A percentile compares a stretch with the other conserved stretches of the same genome.
Evolutionary conservation across 495 filamentous ascomycete genomes (phyloP).

Genomic region (Neurospora sp.): DNA sequence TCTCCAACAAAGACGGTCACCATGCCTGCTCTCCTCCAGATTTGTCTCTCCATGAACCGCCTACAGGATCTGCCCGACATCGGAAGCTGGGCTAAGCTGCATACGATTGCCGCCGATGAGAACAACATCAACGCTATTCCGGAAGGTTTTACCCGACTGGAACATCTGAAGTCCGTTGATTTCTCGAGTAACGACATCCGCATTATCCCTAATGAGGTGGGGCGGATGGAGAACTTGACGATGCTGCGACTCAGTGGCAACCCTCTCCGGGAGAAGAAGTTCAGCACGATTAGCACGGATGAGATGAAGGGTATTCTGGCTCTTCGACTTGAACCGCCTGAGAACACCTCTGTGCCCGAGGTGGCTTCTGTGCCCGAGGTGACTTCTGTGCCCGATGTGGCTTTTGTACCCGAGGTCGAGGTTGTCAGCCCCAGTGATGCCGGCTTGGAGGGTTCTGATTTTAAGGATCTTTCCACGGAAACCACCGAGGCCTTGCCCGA

Average conservation of each 20-base stretch:
- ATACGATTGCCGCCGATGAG: constrained; percentile 65
- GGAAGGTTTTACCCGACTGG: constrained; percentile 56
- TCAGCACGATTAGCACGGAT: constrained; percentile 66
- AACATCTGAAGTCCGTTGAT: constrained; percentile 61
- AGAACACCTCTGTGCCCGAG: constrained; percentile 13
- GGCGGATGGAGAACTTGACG: constrained; percentile 65
- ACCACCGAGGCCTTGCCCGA: background rate
- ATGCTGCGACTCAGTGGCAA: constrained; percentile 73
- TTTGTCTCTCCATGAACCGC: constrained; percentile 69
- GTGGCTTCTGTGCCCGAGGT: constrained; percentile 6
- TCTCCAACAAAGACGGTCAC: constrained; percentile 15
- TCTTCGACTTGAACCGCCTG: constrained; percentile 52
- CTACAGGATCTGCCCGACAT: constrained; percentile 62
- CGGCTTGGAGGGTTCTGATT: background rate
- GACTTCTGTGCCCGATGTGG: constrained; percentile 4
- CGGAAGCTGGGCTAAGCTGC: constrained; percentile 57
- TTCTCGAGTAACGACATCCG: constrained; percentile 77
- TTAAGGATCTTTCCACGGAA: background rate
- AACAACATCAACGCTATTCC: constrained; percentile 71
- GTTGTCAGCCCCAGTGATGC: background rate
- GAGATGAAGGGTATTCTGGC: constrained; percentile 72
- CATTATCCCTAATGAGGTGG: constrained; percentile 63
- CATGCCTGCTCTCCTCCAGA: constrained; percentile 62
- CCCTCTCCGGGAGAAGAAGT: constrained; percentile 76
- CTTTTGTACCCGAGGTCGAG: background rate